These are phyloP conservation scores for Pyrenochaeta sp. DNA, from an alignment of 2,329 filamentous ascomycete genomes.

Conservation along the genomic window DNA sequence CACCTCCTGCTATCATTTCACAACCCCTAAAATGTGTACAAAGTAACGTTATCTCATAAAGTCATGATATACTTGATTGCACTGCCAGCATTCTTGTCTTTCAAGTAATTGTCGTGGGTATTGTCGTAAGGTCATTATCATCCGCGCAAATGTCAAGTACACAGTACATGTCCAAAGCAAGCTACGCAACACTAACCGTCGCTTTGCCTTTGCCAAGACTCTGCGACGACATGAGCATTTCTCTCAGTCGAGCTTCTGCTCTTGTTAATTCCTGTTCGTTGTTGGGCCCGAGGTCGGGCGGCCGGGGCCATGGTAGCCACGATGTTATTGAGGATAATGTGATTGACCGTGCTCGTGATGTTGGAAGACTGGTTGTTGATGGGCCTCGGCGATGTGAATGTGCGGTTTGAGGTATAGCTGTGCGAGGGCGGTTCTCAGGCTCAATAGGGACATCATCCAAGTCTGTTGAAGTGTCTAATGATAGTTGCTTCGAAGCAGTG, in stretches of 20 bases:
- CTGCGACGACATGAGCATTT: constrained; percentile 39
- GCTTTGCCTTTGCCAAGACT: constrained; percentile 37
- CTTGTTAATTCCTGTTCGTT: constrained; percentile 36
- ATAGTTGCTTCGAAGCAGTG: constrained; percentile 46
- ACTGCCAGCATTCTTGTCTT: too few relatives aligned
- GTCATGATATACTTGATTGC: too few relatives aligned
- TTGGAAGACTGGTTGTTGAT: constrained; percentile 31
- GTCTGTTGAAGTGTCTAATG: constrained; percentile 39
- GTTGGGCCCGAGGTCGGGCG: constrained; percentile 17
- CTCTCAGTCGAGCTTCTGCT: constrained; percentile 40
- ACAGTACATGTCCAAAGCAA: too few relatives aligned
- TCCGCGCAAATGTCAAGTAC: too few relatives aligned
- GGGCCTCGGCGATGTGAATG: constrained; percentile 29
- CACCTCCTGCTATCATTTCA: too few relatives aligned
- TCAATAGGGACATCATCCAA: constrained; percentile 29
- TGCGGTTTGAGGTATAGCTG: constrained; percentile 15
- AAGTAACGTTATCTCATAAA: too few relatives aligned
- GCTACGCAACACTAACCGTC: constrained; percentile 29
- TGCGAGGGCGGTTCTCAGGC: constrained; percentile 15
- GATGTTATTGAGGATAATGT: constrained; percentile 42
- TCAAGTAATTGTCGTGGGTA: too few relatives aligned
- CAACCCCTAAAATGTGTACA: too few relatives aligned
- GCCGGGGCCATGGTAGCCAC: constrained; percentile 47
- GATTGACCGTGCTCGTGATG: constrained; percentile 29
- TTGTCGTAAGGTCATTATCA: too few relatives aligned